phyloP scores from a whole-genome alignment of 495 filamentous ascomycete species.

The Aeminium ludgeri region DNA sequence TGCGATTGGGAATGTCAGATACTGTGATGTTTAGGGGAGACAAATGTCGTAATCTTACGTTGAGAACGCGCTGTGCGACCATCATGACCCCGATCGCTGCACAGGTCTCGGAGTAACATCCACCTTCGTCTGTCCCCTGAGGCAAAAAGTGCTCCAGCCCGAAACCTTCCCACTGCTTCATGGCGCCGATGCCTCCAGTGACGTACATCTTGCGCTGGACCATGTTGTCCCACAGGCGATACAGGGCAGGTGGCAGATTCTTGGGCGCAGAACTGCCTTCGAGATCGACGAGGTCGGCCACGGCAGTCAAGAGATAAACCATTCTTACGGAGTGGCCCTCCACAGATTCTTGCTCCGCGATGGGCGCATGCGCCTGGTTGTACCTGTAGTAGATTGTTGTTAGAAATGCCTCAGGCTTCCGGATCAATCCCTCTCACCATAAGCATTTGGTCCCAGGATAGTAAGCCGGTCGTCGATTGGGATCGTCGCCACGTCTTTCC shows the following conservation, averaged over 20 bases:
- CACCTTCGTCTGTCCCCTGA: conserved; percentile 39
- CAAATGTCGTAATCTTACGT: conserved; percentile 17
- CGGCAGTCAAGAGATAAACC: conserved; percentile 35
- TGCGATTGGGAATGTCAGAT: conserved; percentile 3
- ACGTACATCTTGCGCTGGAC: conserved; percentile 42
- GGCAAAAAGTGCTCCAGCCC: conserved; percentile 42
- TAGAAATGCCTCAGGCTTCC: neutral
- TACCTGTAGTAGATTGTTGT: conserved; percentile 25
- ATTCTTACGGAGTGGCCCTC: conserved; percentile 45
- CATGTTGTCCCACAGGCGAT: conserved; percentile 40
- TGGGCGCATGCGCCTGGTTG: conserved; percentile 37
- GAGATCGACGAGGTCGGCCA: conserved; percentile 26
- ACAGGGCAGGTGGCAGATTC: conserved; percentile 21
- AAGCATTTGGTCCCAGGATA: conserved; percentile 22
- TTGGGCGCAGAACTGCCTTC: conserved; percentile 16
- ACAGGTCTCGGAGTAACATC: conserved; percentile 47
- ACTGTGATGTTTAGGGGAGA: neutral
- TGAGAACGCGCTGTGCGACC: conserved; percentile 36
- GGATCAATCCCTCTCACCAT: neutral
- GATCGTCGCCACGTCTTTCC: conserved; percentile 32
- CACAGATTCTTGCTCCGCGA: conserved; percentile 37
- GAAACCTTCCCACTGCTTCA: conserved; percentile 46
- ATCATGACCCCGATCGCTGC: conserved; percentile 45
- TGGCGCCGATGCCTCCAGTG: conserved; percentile 42
- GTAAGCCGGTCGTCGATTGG: conserved; percentile 28